A percentile compares a stretch with the other conserved stretches of the same genome.
phyloP scores from a whole-genome alignment of 352 stramenopile species.

The Phytophthora pini region DNA sequence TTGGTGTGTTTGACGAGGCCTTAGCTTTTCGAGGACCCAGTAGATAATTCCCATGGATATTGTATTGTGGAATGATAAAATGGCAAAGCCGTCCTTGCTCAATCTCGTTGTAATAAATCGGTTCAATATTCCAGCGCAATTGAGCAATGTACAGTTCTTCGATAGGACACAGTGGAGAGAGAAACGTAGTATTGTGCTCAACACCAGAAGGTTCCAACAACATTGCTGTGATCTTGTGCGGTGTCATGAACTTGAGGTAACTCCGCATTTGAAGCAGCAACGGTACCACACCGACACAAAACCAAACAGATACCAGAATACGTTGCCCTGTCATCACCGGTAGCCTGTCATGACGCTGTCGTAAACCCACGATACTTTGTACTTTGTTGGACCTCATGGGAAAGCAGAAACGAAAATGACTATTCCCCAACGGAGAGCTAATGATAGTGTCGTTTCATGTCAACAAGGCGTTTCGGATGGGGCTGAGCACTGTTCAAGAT shows the following conservation, averaged over 20 bases:
- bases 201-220: slow-evolving; percentile 6
- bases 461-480: background rate
- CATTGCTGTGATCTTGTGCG: slow-evolving; percentile 29
- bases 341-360: too few species aligned
- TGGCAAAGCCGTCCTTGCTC: slow-evolving; percentile 13
- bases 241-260: slow-evolving; percentile 28
- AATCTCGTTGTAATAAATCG: slow-evolving; percentile 22
- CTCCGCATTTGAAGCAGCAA: slow-evolving; percentile 24
- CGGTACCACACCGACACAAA: slow-evolving; percentile 15
- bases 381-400: too few species aligned
- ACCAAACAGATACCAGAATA: slow-evolving; percentile 18
- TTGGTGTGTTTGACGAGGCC: slow-evolving; percentile 9
- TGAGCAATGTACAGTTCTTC: slow-evolving; percentile 12
- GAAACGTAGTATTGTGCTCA: slow-evolving; percentile 2
- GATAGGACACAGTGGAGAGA: slow-evolving; percentile 16
- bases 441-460: background rate
- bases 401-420: too few species aligned
- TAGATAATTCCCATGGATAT: slow-evolving; percentile 16
- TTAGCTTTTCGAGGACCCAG: slow-evolving; percentile 4
- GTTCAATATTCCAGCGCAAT: slow-evolving; percentile 23
- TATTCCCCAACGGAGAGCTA: too few species aligned
- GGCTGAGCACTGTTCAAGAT: background rate
- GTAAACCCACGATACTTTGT: too few species aligned
- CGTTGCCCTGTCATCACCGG: background rate
- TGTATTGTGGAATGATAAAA: slow-evolving; percentile 30